These are phyloP conservation scores for Fusarium devonianum DNA, from an alignment of 2,329 filamentous ascomycete species.

Conservation along the genomic window DNA sequence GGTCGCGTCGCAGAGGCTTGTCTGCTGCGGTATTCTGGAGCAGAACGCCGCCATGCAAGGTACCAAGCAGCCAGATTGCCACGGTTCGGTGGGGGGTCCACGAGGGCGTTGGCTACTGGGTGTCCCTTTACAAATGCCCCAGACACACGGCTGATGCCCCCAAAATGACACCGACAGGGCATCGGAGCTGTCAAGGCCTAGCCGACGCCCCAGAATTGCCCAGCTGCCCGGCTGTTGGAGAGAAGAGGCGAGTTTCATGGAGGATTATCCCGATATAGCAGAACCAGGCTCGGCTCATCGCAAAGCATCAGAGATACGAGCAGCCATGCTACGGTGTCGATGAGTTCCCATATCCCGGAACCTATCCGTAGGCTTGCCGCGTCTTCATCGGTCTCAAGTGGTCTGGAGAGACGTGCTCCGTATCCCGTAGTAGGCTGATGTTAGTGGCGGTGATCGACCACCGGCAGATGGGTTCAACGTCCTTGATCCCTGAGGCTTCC, in stretches of 20 bases:
- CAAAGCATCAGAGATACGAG: constrained; percentile 11
- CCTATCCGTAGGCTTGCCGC: constrained; percentile 3
- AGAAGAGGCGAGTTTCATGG: constrained; percentile 10
- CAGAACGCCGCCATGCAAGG: constrained; percentile 39
- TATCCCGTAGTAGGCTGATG: constrained; percentile 19
- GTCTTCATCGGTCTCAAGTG: constrained; percentile 10
- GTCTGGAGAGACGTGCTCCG: constrained; percentile 13
- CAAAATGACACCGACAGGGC: constrained; percentile 18
- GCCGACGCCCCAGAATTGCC: constrained; percentile 15
- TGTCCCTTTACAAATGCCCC: constrained; percentile 18
- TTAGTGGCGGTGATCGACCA: constrained; percentile 33
- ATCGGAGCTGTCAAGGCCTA: constrained; percentile 23
- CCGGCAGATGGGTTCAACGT: constrained; percentile 26
- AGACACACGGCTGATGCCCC: constrained; percentile 18
- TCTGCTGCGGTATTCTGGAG: constrained; percentile 29
- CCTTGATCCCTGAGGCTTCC: constrained; percentile 13
- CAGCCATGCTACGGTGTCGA: constrained; percentile 19
- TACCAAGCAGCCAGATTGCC: constrained; percentile 33
- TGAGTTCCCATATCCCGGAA: constrained; percentile 24
- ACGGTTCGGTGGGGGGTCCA: constrained; percentile 14
- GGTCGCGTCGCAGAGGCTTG: constrained; percentile 27
- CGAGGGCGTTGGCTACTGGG: constrained; percentile 18
- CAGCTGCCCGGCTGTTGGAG: constrained; percentile 25
- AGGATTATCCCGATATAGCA: constrained; percentile 19
- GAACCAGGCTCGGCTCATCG: constrained; percentile 5